Evolutionary conservation across 2,329 filamentous ascomycete genomes (phyloP), one percentile per base, ranked within the genome.

Genomic region (Pseudogymnoascus sp.): DNA sequence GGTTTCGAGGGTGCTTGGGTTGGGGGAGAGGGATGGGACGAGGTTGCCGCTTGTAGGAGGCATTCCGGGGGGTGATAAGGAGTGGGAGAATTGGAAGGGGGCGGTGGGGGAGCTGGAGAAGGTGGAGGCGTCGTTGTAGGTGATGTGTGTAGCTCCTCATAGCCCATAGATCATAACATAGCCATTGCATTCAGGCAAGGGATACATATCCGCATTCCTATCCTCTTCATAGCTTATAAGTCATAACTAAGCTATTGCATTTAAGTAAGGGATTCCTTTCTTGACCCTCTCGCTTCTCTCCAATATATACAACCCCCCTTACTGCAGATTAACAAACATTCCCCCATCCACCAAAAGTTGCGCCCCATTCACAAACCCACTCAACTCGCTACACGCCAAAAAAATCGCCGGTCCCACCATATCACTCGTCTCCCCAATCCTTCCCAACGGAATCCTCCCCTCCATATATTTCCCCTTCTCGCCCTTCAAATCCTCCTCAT

Each of bases 301-400:
- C 6, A 32, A 32, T 32, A 32, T 32, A 32, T 32, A 32, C 30
- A 32, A 32, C 30, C 34, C 34, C 6, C 12, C 22, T 50, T 14
- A 93, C 74, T 94, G 90, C 67, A 96, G 76, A 74, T 96, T 96
- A 14, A 96, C 91, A 78, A 94, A 96, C 64, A 93, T 73, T 0
- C 92, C 91, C 9, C 91, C 92, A 74, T 96, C 91, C 12, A 96
- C 91, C 64, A 96, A 73, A 66, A 96, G 70, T 74, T 94, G 90
- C 14, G 90, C 87, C 0, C 91, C 91, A 62, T 85, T 93, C 62
- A 94, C 88, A 74, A 92, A 94, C 22, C 83, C 82, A 71, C 87
- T 93, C 75, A 96, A 74, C 72, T 88, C 82, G 63, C 89, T 88
- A 69, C 87, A 89, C 0, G 88, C 91, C 70, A 96, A 76, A 73